Evolutionary conservation across 805 yeast genomes (phyloP).

Genomic region (Yamadazyma philogaea): DNA sequence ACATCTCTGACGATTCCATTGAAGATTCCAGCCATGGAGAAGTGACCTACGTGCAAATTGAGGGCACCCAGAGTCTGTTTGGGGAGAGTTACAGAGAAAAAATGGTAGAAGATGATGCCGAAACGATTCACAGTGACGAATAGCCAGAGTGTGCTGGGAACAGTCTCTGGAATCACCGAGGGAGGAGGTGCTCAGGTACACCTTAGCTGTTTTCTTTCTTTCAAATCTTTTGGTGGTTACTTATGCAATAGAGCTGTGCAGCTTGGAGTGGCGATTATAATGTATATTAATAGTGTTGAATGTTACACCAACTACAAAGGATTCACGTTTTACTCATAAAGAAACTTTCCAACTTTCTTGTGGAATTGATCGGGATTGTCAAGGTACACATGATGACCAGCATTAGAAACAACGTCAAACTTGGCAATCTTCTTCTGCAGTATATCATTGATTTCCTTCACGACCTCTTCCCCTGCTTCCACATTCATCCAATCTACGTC

Average conservation of each 20-base stretch:
- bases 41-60: not conserved
- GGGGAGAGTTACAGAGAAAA: not conserved
- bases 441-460: constrained; percentile 28
- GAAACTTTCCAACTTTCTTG: constrained; percentile 29
- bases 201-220: too few relatives aligned
- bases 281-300: too few relatives aligned
- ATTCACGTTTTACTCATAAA: constrained; percentile 18
- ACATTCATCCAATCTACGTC: constrained; percentile 72
- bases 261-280: too few relatives aligned
- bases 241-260: too few relatives aligned
- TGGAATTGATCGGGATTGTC: constrained; percentile 45
- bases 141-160: too few relatives aligned
- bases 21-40: constrained; percentile 1
- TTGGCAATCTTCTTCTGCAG: constrained; percentile 29
- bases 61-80: not conserved
- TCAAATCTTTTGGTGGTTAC: too few relatives aligned
- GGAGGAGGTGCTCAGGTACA: too few relatives aligned
- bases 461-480: constrained; percentile 51
- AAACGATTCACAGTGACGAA: not conserved
- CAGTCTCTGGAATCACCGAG: too few relatives aligned
- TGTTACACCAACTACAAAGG: too few relatives aligned
- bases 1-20: constrained; percentile 2
- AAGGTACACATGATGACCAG: constrained; percentile 56
- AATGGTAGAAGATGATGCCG: not conserved
- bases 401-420: constrained; percentile 35